Conservation (phyloP, 2,329 filamentous ascomycete genomes). For the Alternaria viburni region DNA sequence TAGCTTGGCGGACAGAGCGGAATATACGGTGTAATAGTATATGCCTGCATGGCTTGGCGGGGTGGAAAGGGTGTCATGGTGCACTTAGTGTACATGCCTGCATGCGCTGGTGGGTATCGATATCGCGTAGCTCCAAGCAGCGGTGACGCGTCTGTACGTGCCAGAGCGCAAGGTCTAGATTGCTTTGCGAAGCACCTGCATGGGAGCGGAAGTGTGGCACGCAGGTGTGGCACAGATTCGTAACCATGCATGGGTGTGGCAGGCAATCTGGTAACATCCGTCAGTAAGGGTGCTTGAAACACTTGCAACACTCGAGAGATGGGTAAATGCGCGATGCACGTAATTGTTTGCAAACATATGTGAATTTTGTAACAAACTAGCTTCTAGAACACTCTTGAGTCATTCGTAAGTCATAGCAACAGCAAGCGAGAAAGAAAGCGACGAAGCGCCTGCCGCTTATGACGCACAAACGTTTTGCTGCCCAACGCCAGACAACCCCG, state of each 20-base stretch:
- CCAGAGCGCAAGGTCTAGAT: background rate
- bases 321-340: background rate
- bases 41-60: slow-evolving; percentile 14
- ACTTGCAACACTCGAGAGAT: background rate
- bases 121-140: background rate
- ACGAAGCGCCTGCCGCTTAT: slow-evolving; percentile 2
- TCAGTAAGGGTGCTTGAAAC: background rate
- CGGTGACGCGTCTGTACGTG: background rate
- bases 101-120: slow-evolving; percentile 1
- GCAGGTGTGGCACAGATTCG: slow-evolving; percentile 2
- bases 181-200: background rate
- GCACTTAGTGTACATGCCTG: slow-evolving; percentile 5
- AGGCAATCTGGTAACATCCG: background rate
- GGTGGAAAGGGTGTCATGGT: slow-evolving; percentile 1
- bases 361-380: slow-evolving; percentile 10
- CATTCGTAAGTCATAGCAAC: slow-evolving; percentile 11
- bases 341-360: slow-evolving; percentile 1
- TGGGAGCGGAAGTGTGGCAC: slow-evolving; percentile 1
- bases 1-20: slow-evolving; percentile 17
- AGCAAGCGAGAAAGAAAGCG: slow-evolving; percentile 6
- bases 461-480: slow-evolving; percentile 9
- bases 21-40: slow-evolving; percentile 6
- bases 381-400: slow-evolving; percentile 11
- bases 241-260: background rate
- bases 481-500: slow-evolving; percentile 13